A percentile compares a stretch with the other conserved stretches of the same genome.
These are phyloP conservation scores for Saccharomyces pastorianus DNA, from an alignment of 1,139 yeast genomes.

Conservation along the genomic window DNA sequence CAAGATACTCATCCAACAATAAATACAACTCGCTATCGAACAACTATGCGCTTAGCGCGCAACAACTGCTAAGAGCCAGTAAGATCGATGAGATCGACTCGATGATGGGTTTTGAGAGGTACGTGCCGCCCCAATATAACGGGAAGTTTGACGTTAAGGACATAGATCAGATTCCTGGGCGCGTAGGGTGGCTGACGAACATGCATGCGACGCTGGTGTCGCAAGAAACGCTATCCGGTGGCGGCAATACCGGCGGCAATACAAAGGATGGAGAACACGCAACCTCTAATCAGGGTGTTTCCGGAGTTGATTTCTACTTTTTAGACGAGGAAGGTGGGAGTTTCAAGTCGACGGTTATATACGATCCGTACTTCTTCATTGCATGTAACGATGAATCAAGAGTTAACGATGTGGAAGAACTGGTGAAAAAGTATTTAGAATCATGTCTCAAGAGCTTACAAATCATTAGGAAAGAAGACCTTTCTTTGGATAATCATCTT, in stretches of 20 bases:
- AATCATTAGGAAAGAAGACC: conserved; percentile 64
- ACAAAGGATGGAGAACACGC: conserved; percentile 36
- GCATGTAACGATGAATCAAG: conserved; percentile 54
- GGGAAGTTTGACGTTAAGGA: conserved; percentile 16
- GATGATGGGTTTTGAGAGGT: conserved; percentile 77
- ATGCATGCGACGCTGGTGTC: conserved; percentile 53
- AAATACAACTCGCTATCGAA: conserved; percentile 8
- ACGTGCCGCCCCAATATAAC: conserved; percentile 25
- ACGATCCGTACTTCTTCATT: conserved; percentile 84
- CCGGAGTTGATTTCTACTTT: conserved; percentile 92
- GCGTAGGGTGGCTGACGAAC: conserved; percentile 80
- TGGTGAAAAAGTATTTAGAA: conserved; percentile 61
- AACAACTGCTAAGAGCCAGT: conserved; percentile 25
- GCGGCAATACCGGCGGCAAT: conserved; percentile 44
- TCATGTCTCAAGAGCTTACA: conserved; percentile 48
- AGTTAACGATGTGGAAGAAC: conserved; percentile 70
- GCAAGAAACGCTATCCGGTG: conserved; percentile 21
- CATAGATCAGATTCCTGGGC: conserved; percentile 60
- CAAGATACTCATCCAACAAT: conserved; percentile 5
- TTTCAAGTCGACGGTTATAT: conserved; percentile 75
- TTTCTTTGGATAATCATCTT: conserved; percentile 75
- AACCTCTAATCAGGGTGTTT: conserved; percentile 58
- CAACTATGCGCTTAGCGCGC: conserved; percentile 27
- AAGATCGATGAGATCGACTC: conserved; percentile 60
- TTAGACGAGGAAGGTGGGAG: conserved; percentile 97